Conservation (phyloP, 2,329 filamentous ascomycete species). For the Anthostomella pinea region DNA sequence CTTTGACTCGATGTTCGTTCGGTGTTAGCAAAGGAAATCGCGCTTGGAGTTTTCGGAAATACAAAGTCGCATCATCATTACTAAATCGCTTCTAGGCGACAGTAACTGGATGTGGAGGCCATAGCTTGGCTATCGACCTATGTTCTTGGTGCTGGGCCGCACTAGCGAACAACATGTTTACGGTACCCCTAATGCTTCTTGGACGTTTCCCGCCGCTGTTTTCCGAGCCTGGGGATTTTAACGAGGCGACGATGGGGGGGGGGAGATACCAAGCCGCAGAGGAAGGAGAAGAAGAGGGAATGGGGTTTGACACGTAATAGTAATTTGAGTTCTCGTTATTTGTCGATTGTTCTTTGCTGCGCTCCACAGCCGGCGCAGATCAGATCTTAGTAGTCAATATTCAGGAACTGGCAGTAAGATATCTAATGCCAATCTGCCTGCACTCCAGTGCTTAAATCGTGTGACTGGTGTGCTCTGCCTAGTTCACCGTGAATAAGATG, state of each 20-base stretch:
- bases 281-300: background rate
- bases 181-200: no score
- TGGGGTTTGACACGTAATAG: slow-evolving; percentile 1
- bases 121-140: slow-evolving; percentile 24
- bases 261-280: slow-evolving; percentile 18
- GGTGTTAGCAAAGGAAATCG: slow-evolving; percentile 7
- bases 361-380: no score
- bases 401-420: no score
- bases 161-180: slow-evolving; percentile 11
- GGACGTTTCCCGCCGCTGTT: no score
- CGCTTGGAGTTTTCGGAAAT: slow-evolving; percentile 18
- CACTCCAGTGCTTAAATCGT: no score
- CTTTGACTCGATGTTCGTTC: slow-evolving; percentile 12
- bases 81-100: slow-evolving; percentile 17
- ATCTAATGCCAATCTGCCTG: no score
- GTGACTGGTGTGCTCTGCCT: no score
- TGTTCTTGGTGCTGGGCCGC: slow-evolving; percentile 15
- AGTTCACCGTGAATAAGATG: no score
- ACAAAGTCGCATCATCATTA: no score
- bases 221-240: slow-evolving; percentile 11
- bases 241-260: slow-evolving; percentile 12
- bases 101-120: slow-evolving; percentile 13
- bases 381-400: no score
- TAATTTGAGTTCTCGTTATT: slow-evolving; percentile 10
- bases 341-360: slow-evolving; percentile 7